phyloP scores from a whole-genome alignment of 768 basidiomycete species.

The Daedalea quercina region DNA sequence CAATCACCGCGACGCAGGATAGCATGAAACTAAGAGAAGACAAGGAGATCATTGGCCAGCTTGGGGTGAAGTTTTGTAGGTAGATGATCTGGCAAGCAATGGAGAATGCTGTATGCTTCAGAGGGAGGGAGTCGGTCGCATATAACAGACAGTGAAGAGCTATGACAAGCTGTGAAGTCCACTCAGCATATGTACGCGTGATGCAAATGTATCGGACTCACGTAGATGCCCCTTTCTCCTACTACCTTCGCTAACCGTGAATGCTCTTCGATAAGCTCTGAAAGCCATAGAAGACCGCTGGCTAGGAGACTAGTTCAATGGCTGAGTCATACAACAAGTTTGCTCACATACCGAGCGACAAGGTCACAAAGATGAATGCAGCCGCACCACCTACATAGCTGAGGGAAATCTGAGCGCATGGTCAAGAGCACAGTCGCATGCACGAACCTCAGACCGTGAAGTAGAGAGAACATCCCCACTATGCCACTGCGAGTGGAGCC shows the following conservation, averaged over 20 bases:
- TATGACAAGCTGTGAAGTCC: conserved; percentile 59
- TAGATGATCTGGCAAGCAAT: conserved; percentile 82
- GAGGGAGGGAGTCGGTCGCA: conserved; percentile 75
- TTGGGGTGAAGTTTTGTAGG: conserved; percentile 82
- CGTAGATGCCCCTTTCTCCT: conserved; percentile 85
- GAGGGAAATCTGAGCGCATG: background rate
- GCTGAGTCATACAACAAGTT: background rate
- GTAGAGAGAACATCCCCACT: conserved; percentile 7
- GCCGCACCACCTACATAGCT: conserved; percentile 73
- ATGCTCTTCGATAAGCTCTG: conserved; percentile 94
- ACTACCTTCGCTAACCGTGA: conserved; percentile 72
- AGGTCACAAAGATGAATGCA: conserved; percentile 84
- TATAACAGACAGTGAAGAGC: conserved; percentile 70
- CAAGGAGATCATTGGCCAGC: conserved; percentile 92
- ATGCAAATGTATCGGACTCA: conserved; percentile 32
- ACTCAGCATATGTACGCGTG: background rate
- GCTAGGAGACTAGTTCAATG: conserved; percentile 40
- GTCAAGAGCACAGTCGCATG: background rate
- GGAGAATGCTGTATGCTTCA: conserved; percentile 71
- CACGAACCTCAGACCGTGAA: conserved; percentile 14
- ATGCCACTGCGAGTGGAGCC: too few relatives aligned
- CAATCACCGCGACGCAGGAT: conserved; percentile 79
- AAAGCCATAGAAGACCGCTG: conserved; percentile 88
- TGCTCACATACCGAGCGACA: conserved; percentile 71
- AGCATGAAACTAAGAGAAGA: conserved; percentile 78